Conservation (phyloP, 805 yeast genomes). For the Saccharomycopsis lassenensis region DNA sequence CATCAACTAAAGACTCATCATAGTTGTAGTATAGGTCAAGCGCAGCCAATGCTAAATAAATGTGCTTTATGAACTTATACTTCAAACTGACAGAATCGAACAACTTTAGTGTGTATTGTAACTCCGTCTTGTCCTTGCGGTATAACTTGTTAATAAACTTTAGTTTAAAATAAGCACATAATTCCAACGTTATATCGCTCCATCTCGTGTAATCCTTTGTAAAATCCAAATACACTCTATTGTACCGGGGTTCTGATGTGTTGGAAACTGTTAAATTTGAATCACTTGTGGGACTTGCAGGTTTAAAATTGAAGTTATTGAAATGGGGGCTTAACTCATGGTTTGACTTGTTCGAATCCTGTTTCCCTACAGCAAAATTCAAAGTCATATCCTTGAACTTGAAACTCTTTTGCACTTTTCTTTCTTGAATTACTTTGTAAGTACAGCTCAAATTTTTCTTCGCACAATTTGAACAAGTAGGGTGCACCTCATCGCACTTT, state of each 20-base stretch:
- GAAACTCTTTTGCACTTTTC: constrained; percentile 4
- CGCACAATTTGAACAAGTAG: constrained; percentile 7
- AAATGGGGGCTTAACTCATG: too few species aligned
- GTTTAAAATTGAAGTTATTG: too few species aligned
- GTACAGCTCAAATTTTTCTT: constrained; percentile 8
- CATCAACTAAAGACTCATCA: constrained; percentile 4
- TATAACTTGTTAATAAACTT: constrained; percentile 1
- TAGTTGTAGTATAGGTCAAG: constrained; percentile 6
- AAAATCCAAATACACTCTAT: too few species aligned
- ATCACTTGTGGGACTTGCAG: too few species aligned
- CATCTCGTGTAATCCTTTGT: too few species aligned
- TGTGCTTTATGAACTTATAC: constrained; percentile 7
- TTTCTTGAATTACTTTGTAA: constrained; percentile 1
- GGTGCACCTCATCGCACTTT: constrained; percentile 14
- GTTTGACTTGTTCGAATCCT: too few species aligned
- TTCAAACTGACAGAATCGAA: constrained; percentile 4
- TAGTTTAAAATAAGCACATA: constrained; percentile 3
- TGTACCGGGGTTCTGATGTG: too few species aligned
- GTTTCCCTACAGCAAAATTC: constrained; percentile 1
- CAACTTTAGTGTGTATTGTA: not conserved
- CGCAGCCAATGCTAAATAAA: constrained; percentile 8
- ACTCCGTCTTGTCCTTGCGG: not conserved
- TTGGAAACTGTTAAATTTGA: too few species aligned
- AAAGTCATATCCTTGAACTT: constrained; percentile 12
- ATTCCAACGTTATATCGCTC: constrained; percentile 7